A percentile compares a stretch with the other conserved stretches of the same genome.
These are phyloP conservation scores for Clonostachys chloroleuca DNA, from an alignment of 2,329 filamentous ascomycete genomes.

Conservation along the genomic window DNA sequence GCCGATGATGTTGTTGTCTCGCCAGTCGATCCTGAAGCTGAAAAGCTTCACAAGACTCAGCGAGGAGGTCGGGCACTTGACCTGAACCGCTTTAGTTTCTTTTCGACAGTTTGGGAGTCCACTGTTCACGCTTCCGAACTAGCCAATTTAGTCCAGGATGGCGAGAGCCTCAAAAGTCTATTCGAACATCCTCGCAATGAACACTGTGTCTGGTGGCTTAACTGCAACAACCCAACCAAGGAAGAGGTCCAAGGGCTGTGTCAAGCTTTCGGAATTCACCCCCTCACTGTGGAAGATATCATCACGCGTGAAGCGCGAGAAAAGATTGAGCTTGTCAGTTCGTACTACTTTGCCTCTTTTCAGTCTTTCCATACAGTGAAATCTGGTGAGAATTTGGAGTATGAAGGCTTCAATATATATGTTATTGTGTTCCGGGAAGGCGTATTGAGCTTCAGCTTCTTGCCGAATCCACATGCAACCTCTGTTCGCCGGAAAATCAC, in stretches of 20 bases:
- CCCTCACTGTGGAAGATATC: conserved; percentile 94
- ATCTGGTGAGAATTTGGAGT: conserved; percentile 74
- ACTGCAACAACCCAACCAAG: conserved; percentile 84
- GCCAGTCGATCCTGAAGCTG: background rate
- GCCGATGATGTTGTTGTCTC: no score
- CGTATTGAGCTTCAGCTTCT: conserved; percentile 90
- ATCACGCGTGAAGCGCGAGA: conserved; percentile 92
- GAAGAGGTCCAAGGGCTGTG: conserved; percentile 86
- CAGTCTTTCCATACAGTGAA: conserved; percentile 81
- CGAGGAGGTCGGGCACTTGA: conserved; percentile 55
- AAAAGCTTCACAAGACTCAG: conserved; percentile 24
- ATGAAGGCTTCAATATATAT: conserved; percentile 94
- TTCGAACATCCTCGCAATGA: conserved; percentile 65
- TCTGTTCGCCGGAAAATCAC: conserved; percentile 91
- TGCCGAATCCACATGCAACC: conserved; percentile 78
- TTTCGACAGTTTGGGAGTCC: conserved; percentile 90
- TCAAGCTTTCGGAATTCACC: conserved; percentile 93
- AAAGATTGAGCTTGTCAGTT: conserved; percentile 96
- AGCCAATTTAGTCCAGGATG: conserved; percentile 81
- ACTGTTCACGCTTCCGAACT: conserved; percentile 89
- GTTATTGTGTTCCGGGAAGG: conserved; percentile 96
- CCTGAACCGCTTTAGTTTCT: conserved; percentile 88
- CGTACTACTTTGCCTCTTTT: conserved; percentile 98
- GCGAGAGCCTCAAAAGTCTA: conserved; percentile 83
- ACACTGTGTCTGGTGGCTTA: conserved; percentile 97